A percentile compares a stretch with the other conserved stretches of the same genome.
These are phyloP conservation scores for Alloteropsis semialata DNA, from an alignment of 176 grass and related monocot species.

Conservation along the genomic window DNA sequence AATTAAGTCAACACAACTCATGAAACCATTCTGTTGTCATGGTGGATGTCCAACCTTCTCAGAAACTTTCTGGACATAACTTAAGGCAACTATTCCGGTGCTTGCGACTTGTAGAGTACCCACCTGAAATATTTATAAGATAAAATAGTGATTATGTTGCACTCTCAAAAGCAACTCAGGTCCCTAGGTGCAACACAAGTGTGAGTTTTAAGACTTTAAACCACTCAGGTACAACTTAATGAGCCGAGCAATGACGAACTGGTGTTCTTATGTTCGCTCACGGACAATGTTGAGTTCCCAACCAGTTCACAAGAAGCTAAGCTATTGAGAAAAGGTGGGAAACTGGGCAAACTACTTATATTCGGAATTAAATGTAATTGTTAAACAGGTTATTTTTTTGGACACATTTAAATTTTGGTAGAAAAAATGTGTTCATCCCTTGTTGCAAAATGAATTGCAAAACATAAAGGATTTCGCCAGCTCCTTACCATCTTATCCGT, in stretches of 20 bases:
- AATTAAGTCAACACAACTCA: conserved; percentile 20
- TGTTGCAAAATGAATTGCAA: not conserved
- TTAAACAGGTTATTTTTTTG: not conserved
- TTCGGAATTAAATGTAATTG: not conserved
- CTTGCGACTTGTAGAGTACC: conserved; percentile 92
- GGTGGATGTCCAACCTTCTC: conserved; percentile 71
- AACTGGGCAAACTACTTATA: not conserved
- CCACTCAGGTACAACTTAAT: not conserved
- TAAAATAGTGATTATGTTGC: not conserved
- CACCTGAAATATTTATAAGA: conserved; percentile 55
- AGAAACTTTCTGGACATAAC: conserved; percentile 97
- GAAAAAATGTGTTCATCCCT: not conserved
- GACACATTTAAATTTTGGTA: not conserved
- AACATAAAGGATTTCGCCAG: not conserved
- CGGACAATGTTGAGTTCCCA: not conserved
- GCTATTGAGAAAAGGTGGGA: not conserved
- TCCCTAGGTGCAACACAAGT: not conserved
- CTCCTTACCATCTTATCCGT: conserved; percentile 87
- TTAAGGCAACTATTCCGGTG: conserved; percentile 92
- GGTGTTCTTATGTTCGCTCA: not conserved
- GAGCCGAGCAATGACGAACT: not conserved
- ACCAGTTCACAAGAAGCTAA: not conserved
- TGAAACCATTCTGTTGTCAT: not conserved
- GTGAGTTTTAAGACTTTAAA: not conserved
- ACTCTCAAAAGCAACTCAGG: not conserved